Base-by-base conservation (phyloP, 768 basidiomycete genomes). In the Kwoniella sp. region DNA sequence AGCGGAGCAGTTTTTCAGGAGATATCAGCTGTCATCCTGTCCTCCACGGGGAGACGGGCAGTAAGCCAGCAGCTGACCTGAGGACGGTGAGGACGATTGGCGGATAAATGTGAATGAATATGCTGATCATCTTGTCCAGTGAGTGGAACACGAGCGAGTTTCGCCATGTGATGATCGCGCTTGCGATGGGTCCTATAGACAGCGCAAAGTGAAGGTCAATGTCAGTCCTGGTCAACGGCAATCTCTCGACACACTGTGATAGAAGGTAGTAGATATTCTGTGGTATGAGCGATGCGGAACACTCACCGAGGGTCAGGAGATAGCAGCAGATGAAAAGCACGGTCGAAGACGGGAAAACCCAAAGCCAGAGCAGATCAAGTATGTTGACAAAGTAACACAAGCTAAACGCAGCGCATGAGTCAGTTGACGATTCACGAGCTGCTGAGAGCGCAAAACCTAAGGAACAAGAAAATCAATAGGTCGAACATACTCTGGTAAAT, bases 81-180 rank as follows among this genome's bases (percentile, higher is more conserved):
- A 98, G 93, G 25, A 93, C 89, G 15, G 92, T 93, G 73, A 99
- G 91, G 2, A 89, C 88, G 67, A 95, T 87, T 0, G 96, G 92
- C 0, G 91, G 86, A 75, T 96, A 97, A 62, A 98, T 89, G 77
- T 99, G 96, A 31, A 99, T 87, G 82, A 94, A 98, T 26, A 99
- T 83, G 11, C 90, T 92, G 20, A 91, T 97, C 76, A 97, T 91
- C 81, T 98, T 98, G 80, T 99, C 96, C 61, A 87, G 85, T 74
- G 95, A 93, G 75, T 99, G 96, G 83, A 99, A 99, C 2, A 99
- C 96, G 25, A 99, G 87, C 70, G 92, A 94, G 76, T 99, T 99
- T 66, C 96, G 86, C 96, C 96, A 99, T 11, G 95, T 97, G 71
- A 97, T 91, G 55, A 98, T 93, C 0, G 95, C 94, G 57, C 90